These are phyloP conservation scores for Fusarium sp. DNA, from an alignment of 2,329 filamentous ascomycete species.

Conservation along the genomic window DNA sequence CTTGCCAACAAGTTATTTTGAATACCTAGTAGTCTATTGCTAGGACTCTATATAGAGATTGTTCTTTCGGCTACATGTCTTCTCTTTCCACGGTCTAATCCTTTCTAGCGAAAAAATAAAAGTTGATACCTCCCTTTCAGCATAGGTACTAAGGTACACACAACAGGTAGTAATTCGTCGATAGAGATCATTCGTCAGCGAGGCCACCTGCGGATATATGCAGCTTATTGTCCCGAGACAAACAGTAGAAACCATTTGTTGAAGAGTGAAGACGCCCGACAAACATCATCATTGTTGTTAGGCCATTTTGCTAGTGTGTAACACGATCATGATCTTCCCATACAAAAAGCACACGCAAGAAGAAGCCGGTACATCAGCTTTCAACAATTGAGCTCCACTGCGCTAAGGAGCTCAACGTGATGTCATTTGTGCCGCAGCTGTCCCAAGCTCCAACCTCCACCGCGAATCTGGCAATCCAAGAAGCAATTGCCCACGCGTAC, in stretches of 20 bases:
- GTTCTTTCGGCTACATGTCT: neutral
- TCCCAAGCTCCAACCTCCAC: conserved; percentile 20
- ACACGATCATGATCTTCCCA: neutral
- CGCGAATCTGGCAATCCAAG: conserved; percentile 4
- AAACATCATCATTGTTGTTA: neutral
- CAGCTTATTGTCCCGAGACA: neutral
- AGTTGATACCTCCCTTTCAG: neutral
- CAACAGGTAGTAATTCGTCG: neutral
- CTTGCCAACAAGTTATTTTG: neutral
- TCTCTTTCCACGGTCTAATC: neutral
- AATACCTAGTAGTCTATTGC: neutral
- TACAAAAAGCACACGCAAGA: neutral
- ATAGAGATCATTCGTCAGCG: neutral
- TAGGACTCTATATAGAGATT: neutral
- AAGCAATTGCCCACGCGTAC: conserved; percentile 23
- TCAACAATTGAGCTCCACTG: conserved; percentile 2
- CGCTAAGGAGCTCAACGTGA: conserved; percentile 31
- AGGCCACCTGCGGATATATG: neutral
- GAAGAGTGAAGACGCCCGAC: neutral
- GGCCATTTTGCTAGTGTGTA: neutral
- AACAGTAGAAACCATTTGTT: neutral
- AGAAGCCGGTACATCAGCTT: neutral
- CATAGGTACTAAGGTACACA: neutral
- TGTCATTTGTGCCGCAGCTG: conserved; percentile 34
- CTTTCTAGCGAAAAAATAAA: neutral